Evolutionary conservation across 1,139 yeast species (phyloP).

Genomic region (Pichia sp.): DNA sequence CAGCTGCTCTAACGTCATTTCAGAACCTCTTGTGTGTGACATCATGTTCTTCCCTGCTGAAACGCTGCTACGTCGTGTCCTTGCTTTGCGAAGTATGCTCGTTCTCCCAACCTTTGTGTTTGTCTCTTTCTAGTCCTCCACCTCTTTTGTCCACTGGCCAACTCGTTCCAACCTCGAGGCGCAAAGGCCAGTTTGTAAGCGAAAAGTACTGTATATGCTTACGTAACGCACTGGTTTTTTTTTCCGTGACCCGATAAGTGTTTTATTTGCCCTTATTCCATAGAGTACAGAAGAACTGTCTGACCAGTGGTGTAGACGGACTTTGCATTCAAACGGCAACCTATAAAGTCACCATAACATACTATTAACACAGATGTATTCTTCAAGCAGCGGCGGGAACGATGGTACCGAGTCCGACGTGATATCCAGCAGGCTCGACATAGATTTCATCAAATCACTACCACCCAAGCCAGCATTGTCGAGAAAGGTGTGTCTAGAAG

Average conservation of each 20-base stretch:
- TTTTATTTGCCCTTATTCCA: no score
- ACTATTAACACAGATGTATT: slow-evolving; percentile 1
- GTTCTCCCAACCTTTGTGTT: background rate
- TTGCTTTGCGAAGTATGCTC: background rate
- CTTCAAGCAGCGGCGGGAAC: slow-evolving; percentile 1
- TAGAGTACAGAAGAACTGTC: no score
- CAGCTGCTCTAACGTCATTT: slow-evolving; percentile 20
- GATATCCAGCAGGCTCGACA: slow-evolving; percentile 4
- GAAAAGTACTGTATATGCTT: background rate
- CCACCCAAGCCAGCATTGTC: slow-evolving; percentile 25
- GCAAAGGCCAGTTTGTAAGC: background rate
- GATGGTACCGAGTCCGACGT: background rate
- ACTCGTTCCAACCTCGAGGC: background rate
- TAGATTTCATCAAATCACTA: slow-evolving; percentile 20
- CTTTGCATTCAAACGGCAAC: background rate
- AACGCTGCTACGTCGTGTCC: background rate
- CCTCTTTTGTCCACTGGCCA: background rate
- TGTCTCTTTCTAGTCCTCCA: background rate
- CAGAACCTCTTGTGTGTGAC: background rate
- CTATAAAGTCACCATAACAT: background rate
- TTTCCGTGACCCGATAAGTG: no score
- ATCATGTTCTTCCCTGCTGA: background rate
- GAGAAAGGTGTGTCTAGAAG: slow-evolving; percentile 36
- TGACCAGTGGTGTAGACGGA: background rate
- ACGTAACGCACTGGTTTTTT: background rate